Evolutionary conservation across 2,329 filamentous ascomycete genomes (phyloP).

Genomic region (Westerdykella aurantiaca): DNA sequence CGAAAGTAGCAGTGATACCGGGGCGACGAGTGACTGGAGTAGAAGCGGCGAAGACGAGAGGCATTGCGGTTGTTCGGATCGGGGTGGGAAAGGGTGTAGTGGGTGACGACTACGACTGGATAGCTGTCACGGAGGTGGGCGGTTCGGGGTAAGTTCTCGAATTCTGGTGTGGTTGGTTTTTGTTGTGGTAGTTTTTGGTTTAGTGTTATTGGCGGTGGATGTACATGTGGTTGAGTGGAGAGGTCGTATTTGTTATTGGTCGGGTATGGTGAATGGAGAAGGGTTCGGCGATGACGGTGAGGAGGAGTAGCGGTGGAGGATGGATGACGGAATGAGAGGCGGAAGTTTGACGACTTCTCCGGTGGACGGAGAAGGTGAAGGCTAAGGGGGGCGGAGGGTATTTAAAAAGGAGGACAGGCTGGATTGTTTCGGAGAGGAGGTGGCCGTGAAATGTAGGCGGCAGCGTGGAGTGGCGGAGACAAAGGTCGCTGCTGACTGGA

Average conservation of each 20-base stretch:
- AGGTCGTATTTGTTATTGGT: neutral
- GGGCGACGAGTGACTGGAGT: constrained; percentile 42
- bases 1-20: constrained; percentile 30
- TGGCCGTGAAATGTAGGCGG: constrained; percentile 21
- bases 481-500: constrained; percentile 14
- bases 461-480: constrained; percentile 15
- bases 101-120: constrained; percentile 20
- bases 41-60: constrained; percentile 24
- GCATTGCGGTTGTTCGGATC: constrained; percentile 31
- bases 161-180: too few species aligned
- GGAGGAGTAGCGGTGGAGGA: constrained; percentile 2
- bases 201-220: constrained; percentile 24
- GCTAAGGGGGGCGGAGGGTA: too few species aligned
- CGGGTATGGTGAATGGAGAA: constrained; percentile 4
- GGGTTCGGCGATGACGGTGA: constrained; percentile 13
- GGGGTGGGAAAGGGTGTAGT: constrained; percentile 22
- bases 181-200: constrained; percentile 8
- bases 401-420: too few species aligned
- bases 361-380: constrained; percentile 1
- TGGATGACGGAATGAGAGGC: neutral
- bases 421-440: neutral
- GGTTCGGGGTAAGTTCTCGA: constrained; percentile 15
- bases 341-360: neutral
- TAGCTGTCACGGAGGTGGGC: constrained; percentile 23
- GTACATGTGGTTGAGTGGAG: constrained; percentile 3